Evolutionary conservation across 371 early-diverging fungal genomes (phyloP), one percentile per base, ranked within the genome.

Genomic region (Actinomortierella wolfii): DNA sequence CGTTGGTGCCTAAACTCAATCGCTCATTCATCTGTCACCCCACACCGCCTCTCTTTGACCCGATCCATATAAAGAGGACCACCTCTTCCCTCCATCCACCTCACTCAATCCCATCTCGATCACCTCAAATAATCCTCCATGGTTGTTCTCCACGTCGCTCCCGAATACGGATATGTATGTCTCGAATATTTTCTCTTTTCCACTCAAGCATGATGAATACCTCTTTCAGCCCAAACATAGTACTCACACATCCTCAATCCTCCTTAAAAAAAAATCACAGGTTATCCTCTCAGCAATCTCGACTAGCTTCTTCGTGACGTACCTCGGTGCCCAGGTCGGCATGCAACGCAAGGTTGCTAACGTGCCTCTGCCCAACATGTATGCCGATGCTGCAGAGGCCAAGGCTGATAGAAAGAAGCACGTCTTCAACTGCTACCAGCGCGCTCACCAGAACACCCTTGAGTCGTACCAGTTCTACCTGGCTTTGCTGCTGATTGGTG

Each of bases 401-500:
- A 83, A 85, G 60, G 78, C 77, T 54, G 83, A 85, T 57, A 76
- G 71, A 23, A 81, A 79, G 64, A 88, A 88, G 68, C 60, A 80
- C 60, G 41, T 83, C 34, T 88, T 88, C 77, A 87, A 88, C 79
- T 88, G 90, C 78, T 64, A 77, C 57, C 90, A 90, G 71, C 84
- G 90, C 47, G 86, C 83, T 28, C 90, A 90, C 76, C 90, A 87
- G 49, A 83, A 83, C 76, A 78, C 79, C 15, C 60, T 69, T n/a
- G 69, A 69, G 57, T 53, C 54, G 15, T 69, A 47, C 57, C 23
- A 52, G 15, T 46, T 50, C 54, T 68, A 54, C 60, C 29, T 67
- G 49, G 61, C 71, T 41, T 54, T 77, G 13, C 75, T 86, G 43
- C 53, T 80, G 46, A 49, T 80, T 29, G 79, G 81, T 46, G 85